Conservation (phyloP, 441 rosid genomes). For the Omphalea diandra region DNA sequence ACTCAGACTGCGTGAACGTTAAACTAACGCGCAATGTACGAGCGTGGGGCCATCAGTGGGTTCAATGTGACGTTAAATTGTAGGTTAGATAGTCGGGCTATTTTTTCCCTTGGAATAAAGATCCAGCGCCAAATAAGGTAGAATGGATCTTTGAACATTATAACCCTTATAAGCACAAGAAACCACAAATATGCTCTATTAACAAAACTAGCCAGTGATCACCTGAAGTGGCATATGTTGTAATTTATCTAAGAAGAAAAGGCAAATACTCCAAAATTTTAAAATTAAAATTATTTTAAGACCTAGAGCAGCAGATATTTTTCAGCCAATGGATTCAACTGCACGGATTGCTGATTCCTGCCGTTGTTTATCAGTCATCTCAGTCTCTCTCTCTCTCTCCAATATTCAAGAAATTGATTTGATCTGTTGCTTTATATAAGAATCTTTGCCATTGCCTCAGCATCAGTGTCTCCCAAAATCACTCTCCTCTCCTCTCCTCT, state of each 20-base stretch:
- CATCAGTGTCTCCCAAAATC: background rate
- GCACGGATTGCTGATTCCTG: constrained; percentile 35
- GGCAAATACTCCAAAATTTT: background rate
- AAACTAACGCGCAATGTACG: constrained; percentile 38
- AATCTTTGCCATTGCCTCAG: constrained; percentile 5
- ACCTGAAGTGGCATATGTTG: background rate
- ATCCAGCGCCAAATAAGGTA: background rate
- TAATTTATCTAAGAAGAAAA: background rate
- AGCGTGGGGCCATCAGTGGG: constrained; percentile 34
- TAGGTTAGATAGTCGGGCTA: constrained; percentile 26
- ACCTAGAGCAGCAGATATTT: too few relatives aligned
- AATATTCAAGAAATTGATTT: constrained; percentile 4
- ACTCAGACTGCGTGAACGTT: constrained; percentile 24
- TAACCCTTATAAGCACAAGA: background rate
- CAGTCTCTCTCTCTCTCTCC: background rate
- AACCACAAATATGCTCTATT: background rate
- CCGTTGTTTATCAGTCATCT: constrained; percentile 36
- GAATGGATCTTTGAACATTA: too few relatives aligned
- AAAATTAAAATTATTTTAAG: constrained; percentile 1
- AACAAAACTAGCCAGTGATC: background rate
- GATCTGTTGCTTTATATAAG: constrained; percentile 14
- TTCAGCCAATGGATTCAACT: constrained; percentile 47
- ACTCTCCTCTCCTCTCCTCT: too few relatives aligned
- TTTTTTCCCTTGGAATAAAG: constrained; percentile 12
- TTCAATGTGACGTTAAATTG: constrained; percentile 24